Evolutionary conservation across 805 yeast species (phyloP), one percentile per base, ranked within the genome.

Genomic region (Zygoascus tannicola): DNA sequence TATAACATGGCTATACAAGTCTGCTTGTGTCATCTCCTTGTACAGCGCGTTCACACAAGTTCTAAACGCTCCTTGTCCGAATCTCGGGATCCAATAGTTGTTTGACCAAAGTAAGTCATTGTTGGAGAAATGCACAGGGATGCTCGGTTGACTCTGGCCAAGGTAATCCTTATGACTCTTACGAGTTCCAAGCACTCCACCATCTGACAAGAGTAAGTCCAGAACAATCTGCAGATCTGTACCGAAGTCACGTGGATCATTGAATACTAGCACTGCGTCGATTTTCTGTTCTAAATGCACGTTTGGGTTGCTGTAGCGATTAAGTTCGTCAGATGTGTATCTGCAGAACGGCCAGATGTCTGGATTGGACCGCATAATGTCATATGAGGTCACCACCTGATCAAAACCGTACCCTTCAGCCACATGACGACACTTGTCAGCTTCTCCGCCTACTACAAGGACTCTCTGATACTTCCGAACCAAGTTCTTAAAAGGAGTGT

Each of bases 11-110:
- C 75, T 74, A 32, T 73, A 65, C 48, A 87, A 62, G 2, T 61
- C 58, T n/a, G 63, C 64, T 14, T 32, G 4, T 46, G 81, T 78
- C 43, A 69, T 58, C 40, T 73, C 73, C 18, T 61, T 57, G 55
- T 83, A 84, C 36, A 86, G 61, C 3, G 74, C 64, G 55, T 83
- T 81, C 3, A 82, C 63, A 36, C 75, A 64, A 41, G 75, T 71
- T 48, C 90, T 69, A 55, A 84, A 81, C 1, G 90, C 94, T 21
- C 97, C 97, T 64, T 87, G 95, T 4, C 96, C 97, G 56, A 85
- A 83, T 44, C 97, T 71, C 19, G 94, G 85, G 44, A 80, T 63
- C 14, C 59, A 63, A 60, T 81, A 88, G 55, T 81, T 86, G 56
- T 84, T 87, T 15, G 95, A 85, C 95, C 95, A 88, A 28, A 82